Evolutionary conservation across 805 yeast genomes (phyloP).

Genomic region (baker's yeast (Saccharomyces cerevisiae)): DNA sequence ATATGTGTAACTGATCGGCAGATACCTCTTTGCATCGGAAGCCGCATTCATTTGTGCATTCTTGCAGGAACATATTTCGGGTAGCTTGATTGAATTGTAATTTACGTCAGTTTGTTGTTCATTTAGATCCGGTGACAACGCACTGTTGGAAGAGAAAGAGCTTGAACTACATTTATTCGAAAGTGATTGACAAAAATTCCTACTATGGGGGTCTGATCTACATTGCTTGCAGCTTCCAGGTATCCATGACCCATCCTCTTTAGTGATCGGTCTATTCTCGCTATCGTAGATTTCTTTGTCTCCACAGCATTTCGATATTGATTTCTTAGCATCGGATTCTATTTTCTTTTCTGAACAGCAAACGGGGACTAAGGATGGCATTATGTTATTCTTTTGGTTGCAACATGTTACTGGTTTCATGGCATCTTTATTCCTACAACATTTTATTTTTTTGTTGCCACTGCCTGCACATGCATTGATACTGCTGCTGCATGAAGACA

Average conservation of each 20-base stretch:
- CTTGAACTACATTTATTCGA: neutral
- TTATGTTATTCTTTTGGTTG: neutral
- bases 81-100: neutral
- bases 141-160: neutral
- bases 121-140: neutral
- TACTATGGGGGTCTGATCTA: neutral
- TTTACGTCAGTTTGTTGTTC: neutral
- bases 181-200: neutral
- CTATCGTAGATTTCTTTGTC: neutral
- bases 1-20: slow-evolving; percentile 87
- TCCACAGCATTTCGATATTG: neutral
- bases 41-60: neutral
- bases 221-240: neutral
- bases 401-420: neutral
- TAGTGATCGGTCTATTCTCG: neutral
- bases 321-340: neutral
- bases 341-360: neutral
- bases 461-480: neutral
- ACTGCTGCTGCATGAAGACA: neutral
- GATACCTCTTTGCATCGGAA: slow-evolving; percentile 33
- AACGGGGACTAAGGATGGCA: neutral
- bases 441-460: neutral
- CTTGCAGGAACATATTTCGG: neutral
- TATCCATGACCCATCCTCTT: neutral
- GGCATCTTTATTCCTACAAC: neutral